Evolutionary conservation across 164 flowering plant species (phyloP), one percentile per base, ranked within the genome.

Genomic region (Chimonanthus praecox): DNA sequence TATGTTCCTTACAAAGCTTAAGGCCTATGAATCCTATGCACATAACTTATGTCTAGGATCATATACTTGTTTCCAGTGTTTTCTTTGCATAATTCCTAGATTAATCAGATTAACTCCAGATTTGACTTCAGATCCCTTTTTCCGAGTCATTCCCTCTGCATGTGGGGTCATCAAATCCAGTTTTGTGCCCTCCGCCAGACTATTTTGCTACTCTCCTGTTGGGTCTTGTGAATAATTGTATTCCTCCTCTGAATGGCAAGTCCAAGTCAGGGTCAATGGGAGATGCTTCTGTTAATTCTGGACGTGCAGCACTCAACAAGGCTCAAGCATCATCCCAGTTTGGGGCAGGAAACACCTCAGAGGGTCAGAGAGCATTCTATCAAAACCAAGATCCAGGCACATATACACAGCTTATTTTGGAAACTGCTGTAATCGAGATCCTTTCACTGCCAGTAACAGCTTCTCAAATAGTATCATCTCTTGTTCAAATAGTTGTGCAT

Each of bases 381-480:
- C 98, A 93, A 81, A 84, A 86, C 73, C 98, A 92, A 81, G 99
- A 95, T 81, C 99, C 99, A 69, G 98, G 99, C 47, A 92, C 98
- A 43, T 82, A 89, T 72, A 90, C 99, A n/a, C 98, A 93, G 78
- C 88, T 95, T 77, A 88, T 90, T 79, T 92, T 95, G 75, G 99
- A 95, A 82, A 95, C 98, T 6, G 91, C 97, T 47, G 97, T 87
- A 10, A 92, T 95, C 76, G 99, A 95, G 78, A 75, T 93, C 73
- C 96, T 95, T 67, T 92, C 98, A 51, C 97, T 95, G 77, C 99
- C 98, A 2, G 86, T 89, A 49, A 69, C 96, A n/a, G 87, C 97
- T 63, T 78, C 92, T 43, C 97, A 95, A 75, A 90, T 92, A 72
- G 90, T 93, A 5, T 78, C 97, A 67, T 88, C 99, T 20, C 89